phyloP scores from a whole-genome alignment of 139 green algal species.

The Limnomonas spitsbergensis region DNA sequence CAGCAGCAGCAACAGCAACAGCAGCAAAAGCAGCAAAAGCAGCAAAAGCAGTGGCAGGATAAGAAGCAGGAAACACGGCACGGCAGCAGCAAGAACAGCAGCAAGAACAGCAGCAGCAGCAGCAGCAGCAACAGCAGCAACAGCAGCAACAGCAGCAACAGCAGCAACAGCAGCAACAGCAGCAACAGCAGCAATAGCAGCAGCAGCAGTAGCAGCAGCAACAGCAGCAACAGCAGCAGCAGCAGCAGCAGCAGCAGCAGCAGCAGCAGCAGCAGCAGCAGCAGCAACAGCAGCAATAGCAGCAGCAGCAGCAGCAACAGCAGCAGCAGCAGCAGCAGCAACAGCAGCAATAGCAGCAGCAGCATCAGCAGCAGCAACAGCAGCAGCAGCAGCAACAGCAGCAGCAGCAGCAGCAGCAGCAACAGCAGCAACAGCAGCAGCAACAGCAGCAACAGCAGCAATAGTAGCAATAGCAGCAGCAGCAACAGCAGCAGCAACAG shows the following conservation, averaged over 20 bases:
- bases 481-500: not conserved
- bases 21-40: no score
- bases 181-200: not conserved
- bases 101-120: no score
- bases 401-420: not conserved
- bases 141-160: conserved; percentile 15
- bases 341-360: no score
- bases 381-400: no score
- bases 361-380: no score
- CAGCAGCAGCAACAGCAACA: no score
- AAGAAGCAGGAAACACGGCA: no score
- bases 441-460: not conserved
- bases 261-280: not conserved
- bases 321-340: not conserved
- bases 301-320: not conserved
- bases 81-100: no score
- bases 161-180: not conserved
- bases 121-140: no score
- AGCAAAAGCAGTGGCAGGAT: no score
- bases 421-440: conserved; percentile 1
- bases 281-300: conserved; percentile 8
- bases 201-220: not conserved
- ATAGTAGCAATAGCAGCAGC: not conserved
- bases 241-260: not conserved
- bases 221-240: conserved; percentile 4